These are phyloP conservation scores for Nannochloris sp. DNA, from an alignment of 139 green algal species.

Conservation along the genomic window DNA sequence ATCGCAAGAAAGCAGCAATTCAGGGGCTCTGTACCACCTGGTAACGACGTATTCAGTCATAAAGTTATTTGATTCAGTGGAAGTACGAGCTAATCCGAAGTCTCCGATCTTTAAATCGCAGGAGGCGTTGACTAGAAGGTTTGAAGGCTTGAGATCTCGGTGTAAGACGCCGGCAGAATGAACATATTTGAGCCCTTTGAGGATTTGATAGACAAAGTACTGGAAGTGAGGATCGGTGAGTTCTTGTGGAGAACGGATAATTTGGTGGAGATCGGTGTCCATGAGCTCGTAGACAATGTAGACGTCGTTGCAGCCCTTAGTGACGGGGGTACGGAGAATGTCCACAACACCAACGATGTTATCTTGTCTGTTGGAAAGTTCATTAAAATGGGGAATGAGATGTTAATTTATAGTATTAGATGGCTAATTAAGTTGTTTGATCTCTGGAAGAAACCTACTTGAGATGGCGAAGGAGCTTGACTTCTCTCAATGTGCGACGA, in stretches of 20 bases:
- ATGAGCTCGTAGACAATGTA: conserved; percentile 99
- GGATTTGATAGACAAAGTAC: conserved; percentile 98
- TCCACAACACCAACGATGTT: conserved; percentile 80
- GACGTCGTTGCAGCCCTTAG: conserved; percentile 77
- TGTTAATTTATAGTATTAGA: too few species aligned
- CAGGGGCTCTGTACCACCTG: conserved; percentile 90
- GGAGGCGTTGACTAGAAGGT: conserved; percentile 93
- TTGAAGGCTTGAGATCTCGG: conserved; percentile 94
- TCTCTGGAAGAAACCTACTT: not conserved
- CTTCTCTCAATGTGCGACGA: conserved; percentile 85
- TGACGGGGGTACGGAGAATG: conserved; percentile 42
- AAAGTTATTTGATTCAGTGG: conserved; percentile 66
- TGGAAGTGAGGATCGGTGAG: conserved; percentile 96
- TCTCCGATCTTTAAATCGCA: conserved; percentile 98
- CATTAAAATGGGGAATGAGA: too few species aligned
- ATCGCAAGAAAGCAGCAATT: conserved; percentile 87
- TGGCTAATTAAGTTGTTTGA: too few species aligned
- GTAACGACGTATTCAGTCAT: conserved; percentile 98
- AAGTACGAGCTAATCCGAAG: conserved; percentile 91
- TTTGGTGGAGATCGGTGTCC: conserved; percentile 99
- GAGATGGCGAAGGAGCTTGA: conserved; percentile 86
- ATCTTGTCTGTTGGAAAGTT: conserved; percentile 57
- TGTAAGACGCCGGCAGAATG: conserved; percentile 86
- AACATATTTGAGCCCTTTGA: conserved; percentile 87
- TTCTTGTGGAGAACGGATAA: conserved; percentile 89